phyloP scores from a whole-genome alignment of 2,329 filamentous ascomycete genomes.

The Colletotrichum paranaense region DNA sequence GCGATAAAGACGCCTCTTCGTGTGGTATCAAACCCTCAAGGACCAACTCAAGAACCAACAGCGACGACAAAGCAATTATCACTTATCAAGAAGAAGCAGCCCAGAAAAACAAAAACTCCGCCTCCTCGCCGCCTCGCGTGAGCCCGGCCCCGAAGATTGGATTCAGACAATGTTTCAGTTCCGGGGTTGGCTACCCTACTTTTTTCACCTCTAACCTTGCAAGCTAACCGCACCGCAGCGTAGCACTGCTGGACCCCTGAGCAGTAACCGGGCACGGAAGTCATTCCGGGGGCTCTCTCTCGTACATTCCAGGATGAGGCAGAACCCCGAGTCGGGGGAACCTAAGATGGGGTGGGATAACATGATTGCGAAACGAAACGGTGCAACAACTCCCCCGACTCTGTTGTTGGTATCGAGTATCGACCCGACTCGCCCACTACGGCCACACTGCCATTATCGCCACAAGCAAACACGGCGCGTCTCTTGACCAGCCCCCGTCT shows the following conservation, averaged over 20 bases:
- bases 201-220: not conserved
- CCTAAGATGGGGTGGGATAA: not conserved
- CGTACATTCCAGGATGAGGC: constrained; percentile 24
- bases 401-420: not conserved
- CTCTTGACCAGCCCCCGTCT: not conserved
- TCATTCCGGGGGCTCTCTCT: not conserved
- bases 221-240: not conserved
- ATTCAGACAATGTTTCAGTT: constrained; percentile 30
- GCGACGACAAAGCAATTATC: too few relatives aligned
- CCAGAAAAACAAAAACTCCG: constrained; percentile 8
- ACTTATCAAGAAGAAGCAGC: too few relatives aligned
- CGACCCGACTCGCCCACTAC: not conserved
- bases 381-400: constrained; percentile 28
- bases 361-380: constrained; percentile 20
- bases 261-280: not conserved
- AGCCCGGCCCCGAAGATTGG: constrained; percentile 16
- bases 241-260: too few relatives aligned
- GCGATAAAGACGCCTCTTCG: not conserved
- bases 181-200: not conserved
- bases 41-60: too few relatives aligned
- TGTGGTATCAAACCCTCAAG: too few relatives aligned
- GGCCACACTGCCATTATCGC: not conserved
- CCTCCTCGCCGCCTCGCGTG: not conserved
- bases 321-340: not conserved
- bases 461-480: constrained; percentile 23